Conservation (phyloP, 1,139 yeast genomes). For the Spathaspora sp. region DNA sequence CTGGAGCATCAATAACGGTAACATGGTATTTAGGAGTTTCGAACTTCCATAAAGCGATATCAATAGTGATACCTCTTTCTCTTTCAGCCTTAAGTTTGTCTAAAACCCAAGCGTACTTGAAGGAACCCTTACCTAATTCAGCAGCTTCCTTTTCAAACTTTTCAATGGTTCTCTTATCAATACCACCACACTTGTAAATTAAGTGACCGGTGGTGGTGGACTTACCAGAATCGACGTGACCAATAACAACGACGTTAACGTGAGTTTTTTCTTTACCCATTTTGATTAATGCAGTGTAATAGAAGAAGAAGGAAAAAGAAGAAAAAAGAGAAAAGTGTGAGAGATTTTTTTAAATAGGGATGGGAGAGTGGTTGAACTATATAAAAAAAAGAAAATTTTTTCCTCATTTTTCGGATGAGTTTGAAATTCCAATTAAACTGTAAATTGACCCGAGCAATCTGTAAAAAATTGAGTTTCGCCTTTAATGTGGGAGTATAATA, state of each 20-base stretch:
- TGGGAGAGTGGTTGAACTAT: background rate
- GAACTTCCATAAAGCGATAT: constrained; percentile 93
- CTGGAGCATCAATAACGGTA: constrained; percentile 93
- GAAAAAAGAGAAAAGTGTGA: constrained; percentile 6
- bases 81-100: constrained; percentile 96
- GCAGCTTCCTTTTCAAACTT: constrained; percentile 99
- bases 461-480: background rate
- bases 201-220: constrained; percentile 98
- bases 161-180: constrained; percentile 97
- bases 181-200: constrained; percentile 92
- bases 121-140: constrained; percentile 97
- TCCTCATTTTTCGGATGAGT: background rate
- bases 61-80: constrained; percentile 97
- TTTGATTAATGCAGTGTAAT: constrained; percentile 11
- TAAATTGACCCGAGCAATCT: background rate
- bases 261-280: constrained; percentile 94
- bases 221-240: constrained; percentile 97
- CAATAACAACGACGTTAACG: constrained; percentile 99
- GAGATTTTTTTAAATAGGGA: constrained; percentile 1
- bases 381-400: constrained; percentile 1
- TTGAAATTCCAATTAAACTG: constrained; percentile 2
- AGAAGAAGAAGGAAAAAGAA: constrained; percentile 8
- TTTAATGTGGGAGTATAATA: background rate
- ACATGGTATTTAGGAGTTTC: constrained; percentile 93
- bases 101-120: constrained; percentile 98